A percentile compares a stretch with the other conserved stretches of the same genome.
Conservation (phyloP, 495 filamentous ascomycete genomes). For the Polyplosphaeria fusca region DNA sequence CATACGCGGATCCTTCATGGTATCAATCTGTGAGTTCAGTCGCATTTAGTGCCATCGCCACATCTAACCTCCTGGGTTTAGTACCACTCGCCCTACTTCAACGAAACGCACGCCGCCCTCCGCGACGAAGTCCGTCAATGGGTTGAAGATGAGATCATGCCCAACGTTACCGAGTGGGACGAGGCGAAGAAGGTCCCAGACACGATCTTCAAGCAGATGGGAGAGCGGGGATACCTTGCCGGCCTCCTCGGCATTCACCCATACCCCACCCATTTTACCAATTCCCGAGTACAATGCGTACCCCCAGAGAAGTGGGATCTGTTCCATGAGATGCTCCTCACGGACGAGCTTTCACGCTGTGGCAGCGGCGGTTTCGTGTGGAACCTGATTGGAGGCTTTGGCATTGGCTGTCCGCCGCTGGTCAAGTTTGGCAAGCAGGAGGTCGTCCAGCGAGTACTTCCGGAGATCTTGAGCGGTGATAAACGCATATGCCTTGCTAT, state of each 20-base stretch:
- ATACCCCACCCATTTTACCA: constrained; percentile 70
- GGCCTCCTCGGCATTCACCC: constrained; percentile 73
- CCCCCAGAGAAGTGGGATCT: constrained; percentile 89
- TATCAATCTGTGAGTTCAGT: constrained; percentile 81
- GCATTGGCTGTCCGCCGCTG: constrained; percentile 87
- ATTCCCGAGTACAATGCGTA: constrained; percentile 68
- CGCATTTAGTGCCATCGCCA: not conserved
- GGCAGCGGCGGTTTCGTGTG: constrained; percentile 96
- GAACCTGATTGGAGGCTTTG: constrained; percentile 93
- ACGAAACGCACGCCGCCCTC: constrained; percentile 84
- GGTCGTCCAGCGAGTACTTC: constrained; percentile 77
- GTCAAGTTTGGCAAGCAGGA: constrained; percentile 89
- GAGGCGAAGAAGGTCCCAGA: constrained; percentile 85
- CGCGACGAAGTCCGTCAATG: constrained; percentile 87
- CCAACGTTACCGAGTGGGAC: constrained; percentile 92
- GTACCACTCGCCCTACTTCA: constrained; percentile 96
- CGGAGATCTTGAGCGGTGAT: constrained; percentile 82
- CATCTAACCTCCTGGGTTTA: constrained; percentile 39
- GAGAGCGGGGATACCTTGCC: constrained; percentile 84
- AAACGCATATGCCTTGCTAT: constrained; percentile 93
- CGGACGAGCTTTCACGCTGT: constrained; percentile 85
- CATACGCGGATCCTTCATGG: constrained; percentile 90
- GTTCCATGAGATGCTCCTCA: constrained; percentile 94
- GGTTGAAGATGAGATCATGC: constrained; percentile 87
- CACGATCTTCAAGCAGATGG: constrained; percentile 92